These are phyloP conservation scores for Annona cherimola DNA, from an alignment of 164 flowering plant species.

Conservation along the genomic window DNA sequence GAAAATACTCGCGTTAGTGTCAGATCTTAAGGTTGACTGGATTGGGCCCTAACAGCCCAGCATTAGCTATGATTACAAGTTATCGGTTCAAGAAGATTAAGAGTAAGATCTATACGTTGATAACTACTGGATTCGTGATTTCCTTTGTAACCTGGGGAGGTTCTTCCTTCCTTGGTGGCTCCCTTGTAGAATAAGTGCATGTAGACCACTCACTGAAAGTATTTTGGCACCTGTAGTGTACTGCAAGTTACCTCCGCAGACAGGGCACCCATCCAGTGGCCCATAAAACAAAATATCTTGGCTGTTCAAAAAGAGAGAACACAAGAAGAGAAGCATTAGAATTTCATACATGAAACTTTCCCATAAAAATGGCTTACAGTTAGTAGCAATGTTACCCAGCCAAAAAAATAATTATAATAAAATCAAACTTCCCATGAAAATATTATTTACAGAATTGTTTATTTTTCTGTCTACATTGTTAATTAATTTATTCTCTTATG, in stretches of 20 bases:
- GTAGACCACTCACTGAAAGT: conserved; percentile 63
- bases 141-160: conserved; percentile 43
- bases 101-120: conserved; percentile 9
- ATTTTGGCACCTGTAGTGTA: conserved; percentile 46
- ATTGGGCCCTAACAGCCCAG: background rate
- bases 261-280: conserved; percentile 50
- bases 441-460: too few species aligned
- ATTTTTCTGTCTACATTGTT: too few species aligned
- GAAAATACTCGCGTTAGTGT: background rate
- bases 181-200: conserved; percentile 51
- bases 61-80: background rate
- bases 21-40: background rate
- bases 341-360: too few species aligned
- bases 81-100: background rate
- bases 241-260: conserved; percentile 46
- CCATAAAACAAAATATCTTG: conserved; percentile 61
- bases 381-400: too few species aligned
- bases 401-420: too few species aligned
- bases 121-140: conserved; percentile 25
- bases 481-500: too few species aligned
- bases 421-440: too few species aligned
- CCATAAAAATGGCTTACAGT: too few species aligned
- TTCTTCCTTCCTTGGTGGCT: conserved; percentile 50
- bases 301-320: background rate
- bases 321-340: too few species aligned